phyloP scores from a whole-genome alignment of 163 green algal genomes.

The Coccomyxa subellipsoidea region DNA sequence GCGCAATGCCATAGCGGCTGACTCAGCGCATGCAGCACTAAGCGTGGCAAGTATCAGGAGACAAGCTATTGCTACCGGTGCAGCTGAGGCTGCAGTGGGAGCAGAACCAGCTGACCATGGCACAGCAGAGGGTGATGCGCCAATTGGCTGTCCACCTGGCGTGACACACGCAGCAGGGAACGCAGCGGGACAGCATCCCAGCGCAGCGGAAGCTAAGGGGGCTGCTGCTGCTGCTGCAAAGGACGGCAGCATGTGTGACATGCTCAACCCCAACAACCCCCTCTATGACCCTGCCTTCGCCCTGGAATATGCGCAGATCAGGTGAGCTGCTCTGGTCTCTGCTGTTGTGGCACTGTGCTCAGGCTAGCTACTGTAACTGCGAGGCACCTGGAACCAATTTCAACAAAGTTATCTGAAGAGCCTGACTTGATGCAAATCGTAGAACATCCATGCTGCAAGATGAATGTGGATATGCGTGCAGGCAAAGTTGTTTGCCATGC shows the following conservation, averaged over 20 bases:
- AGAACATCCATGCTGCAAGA: no score
- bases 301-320: neutral
- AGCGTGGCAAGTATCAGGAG: neutral
- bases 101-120: neutral
- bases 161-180: no score
- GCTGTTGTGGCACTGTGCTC: neutral
- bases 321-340: neutral
- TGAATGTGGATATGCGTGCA: no score
- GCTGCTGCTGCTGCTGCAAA: neutral
- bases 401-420: no score
- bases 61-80: neutral
- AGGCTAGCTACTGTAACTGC: neutral
- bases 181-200: neutral
- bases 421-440: no score
- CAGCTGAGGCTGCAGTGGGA: neutral
- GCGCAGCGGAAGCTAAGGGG: neutral
- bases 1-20: no score
- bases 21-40: no score
- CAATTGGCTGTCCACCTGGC: no score
- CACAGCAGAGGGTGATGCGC: neutral
- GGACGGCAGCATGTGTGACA: neutral
- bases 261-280: conserved; percentile 4
- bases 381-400: no score
- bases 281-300: neutral
- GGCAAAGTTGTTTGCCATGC: no score